Evolutionary conservation across 805 yeast species (phyloP).

Genomic region (Pichia gijzeniarum): DNA sequence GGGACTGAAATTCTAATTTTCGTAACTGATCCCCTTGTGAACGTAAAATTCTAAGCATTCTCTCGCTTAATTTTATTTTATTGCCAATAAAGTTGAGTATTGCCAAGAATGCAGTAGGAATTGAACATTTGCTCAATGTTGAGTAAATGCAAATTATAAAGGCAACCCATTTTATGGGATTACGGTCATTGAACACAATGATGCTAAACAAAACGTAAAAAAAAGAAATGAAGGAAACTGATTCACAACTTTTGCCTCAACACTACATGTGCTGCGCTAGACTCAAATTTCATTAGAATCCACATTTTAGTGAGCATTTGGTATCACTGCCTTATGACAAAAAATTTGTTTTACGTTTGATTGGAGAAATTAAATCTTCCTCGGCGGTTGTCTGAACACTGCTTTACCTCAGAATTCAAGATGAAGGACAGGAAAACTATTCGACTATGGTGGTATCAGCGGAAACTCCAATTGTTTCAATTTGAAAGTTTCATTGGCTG

Average conservation of each 20-base stretch:
- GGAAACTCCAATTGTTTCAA: too few species aligned
- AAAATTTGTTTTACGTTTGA: conserved; percentile 35
- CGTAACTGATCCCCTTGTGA: conserved; percentile 30
- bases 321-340: too few species aligned
- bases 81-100: conserved; percentile 28
- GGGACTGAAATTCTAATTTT: conserved; percentile 32
- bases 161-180: conserved; percentile 27
- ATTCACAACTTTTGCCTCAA: conserved; percentile 42
- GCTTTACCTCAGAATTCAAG: too few species aligned
- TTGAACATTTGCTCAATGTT: conserved; percentile 33
- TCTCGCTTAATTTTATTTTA: conserved; percentile 31
- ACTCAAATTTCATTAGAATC: conserved; percentile 33
- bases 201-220: conserved; percentile 27
- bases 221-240: conserved; percentile 38
- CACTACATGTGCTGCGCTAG: conserved; percentile 36
- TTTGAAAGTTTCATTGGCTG: too few species aligned
- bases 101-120: conserved; percentile 25
- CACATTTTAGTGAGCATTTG: conserved; percentile 20
- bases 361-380: conserved; percentile 36
- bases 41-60: conserved; percentile 33
- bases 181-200: conserved; percentile 29
- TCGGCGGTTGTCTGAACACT: too few species aligned
- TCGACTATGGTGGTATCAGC: too few species aligned
- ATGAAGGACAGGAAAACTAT: too few species aligned
- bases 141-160: conserved; percentile 21